Conservation (phyloP, 2,329 filamentous ascomycete genomes). For the Cercospora janseana region DNA sequence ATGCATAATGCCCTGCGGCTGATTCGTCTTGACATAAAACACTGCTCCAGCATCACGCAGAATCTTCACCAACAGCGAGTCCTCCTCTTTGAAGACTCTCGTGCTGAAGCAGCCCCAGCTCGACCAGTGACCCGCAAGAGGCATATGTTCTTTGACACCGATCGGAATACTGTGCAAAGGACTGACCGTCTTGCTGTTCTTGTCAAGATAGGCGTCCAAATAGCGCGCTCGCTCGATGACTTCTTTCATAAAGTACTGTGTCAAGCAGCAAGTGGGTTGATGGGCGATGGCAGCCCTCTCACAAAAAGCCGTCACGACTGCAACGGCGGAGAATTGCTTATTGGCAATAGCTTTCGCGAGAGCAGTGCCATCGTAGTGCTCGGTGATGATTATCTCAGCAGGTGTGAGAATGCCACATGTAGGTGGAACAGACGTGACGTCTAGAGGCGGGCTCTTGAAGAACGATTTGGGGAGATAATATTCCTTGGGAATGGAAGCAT, state of each 20-base stretch:
- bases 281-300: constrained; percentile 26
- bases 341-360: constrained; percentile 18
- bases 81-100: constrained; percentile 12
- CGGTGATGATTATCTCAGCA: constrained; percentile 22
- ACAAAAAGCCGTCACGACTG: constrained; percentile 22
- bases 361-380: constrained; percentile 20
- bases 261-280: constrained; percentile 25
- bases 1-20: constrained; percentile 24
- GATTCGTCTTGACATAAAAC: constrained; percentile 27
- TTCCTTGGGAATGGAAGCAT: constrained; percentile 12
- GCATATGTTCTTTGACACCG: constrained; percentile 25
- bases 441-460: constrained; percentile 8
- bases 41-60: constrained; percentile 23
- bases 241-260: constrained; percentile 24
- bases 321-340: constrained; percentile 17
- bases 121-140: constrained; percentile 18
- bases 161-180: constrained; percentile 26
- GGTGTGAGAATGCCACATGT: constrained; percentile 19
- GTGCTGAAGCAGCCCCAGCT: constrained; percentile 19
- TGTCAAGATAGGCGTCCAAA: constrained; percentile 21
- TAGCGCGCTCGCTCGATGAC: constrained; percentile 21
- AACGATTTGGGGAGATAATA: constrained; percentile 10
- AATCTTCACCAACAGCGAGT: constrained; percentile 19
- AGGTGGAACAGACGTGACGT: constrained; percentile 22
- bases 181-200: constrained; percentile 19